phyloP scores from a whole-genome alignment of 257 asterid genomes.

The Solanum ossicruentum region DNA sequence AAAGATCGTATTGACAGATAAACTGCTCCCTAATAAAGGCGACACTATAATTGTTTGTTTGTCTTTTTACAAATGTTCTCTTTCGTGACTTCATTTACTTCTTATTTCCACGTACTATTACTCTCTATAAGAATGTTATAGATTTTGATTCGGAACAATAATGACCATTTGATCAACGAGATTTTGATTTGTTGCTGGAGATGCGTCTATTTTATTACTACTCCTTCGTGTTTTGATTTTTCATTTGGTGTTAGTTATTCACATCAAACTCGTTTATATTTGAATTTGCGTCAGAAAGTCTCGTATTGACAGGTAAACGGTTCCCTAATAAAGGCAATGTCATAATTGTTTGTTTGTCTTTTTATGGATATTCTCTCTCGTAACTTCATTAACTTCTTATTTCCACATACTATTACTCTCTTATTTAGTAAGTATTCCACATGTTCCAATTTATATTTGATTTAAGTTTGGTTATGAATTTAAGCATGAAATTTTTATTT shows the following conservation, averaged over 20 bases:
- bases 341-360: neutral
- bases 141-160: neutral
- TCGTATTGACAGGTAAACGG: fast-evolving
- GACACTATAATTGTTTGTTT: neutral
- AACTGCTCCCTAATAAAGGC: neutral
- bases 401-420: neutral
- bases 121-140: neutral
- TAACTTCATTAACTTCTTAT: neutral
- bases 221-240: neutral
- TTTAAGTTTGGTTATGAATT: neutral
- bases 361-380: neutral
- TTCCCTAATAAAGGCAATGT: neutral
- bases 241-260: neutral
- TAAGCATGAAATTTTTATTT: neutral
- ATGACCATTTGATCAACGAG: neutral
- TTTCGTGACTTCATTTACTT: neutral
- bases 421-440: neutral
- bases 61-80: neutral
- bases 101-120: neutral
- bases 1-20: neutral
- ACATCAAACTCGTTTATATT: fast-evolving
- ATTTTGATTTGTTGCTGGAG: neutral
- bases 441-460: neutral
- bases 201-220: neutral
- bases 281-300: neutral